These are phyloP conservation scores for Dendrostoma leiphaemia DNA, from an alignment of 2,329 filamentous ascomycete genomes.

Conservation along the genomic window DNA sequence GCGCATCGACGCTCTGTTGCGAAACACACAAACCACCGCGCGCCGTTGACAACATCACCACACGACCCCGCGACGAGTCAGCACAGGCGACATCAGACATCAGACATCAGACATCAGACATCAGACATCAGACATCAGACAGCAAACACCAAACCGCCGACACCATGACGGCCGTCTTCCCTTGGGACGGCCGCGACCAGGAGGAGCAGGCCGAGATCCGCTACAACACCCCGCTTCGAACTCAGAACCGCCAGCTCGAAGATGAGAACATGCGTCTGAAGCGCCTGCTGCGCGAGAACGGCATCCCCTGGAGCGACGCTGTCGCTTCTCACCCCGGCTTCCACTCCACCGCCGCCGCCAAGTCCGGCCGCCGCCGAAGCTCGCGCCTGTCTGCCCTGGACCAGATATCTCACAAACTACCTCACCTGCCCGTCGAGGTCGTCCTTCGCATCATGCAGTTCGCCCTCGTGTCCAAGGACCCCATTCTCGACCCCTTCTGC, in stretches of 20 bases:
- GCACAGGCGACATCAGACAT: too few relatives aligned
- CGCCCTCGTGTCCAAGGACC: slow-evolving; percentile 44
- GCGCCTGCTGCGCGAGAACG: slow-evolving; percentile 49
- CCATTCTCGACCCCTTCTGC: slow-evolving; percentile 55
- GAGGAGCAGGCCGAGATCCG: slow-evolving; percentile 47
- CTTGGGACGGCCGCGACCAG: slow-evolving; percentile 53
- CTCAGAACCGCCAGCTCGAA: slow-evolving; percentile 41
- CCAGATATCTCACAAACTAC: slow-evolving; percentile 25
- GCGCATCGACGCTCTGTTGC: background rate
- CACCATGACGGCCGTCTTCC: slow-evolving; percentile 21
- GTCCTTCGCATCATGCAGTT: slow-evolving; percentile 51
- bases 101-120: too few relatives aligned
- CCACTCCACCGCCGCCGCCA: slow-evolving; percentile 30
- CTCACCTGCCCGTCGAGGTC: slow-evolving; percentile 51
- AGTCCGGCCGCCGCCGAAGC: slow-evolving; percentile 21
- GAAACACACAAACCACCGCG: too few relatives aligned
- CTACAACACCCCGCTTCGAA: slow-evolving; percentile 48
- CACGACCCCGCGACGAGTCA: background rate
- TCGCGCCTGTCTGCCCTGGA: slow-evolving; percentile 29
- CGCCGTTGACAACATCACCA: background rate
- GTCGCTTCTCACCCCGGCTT: slow-evolving; percentile 30
- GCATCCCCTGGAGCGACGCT: slow-evolving; percentile 48
- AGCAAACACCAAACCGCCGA: background rate
- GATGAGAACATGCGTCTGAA: slow-evolving; percentile 52
- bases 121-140: too few relatives aligned